Conservation (phyloP, 345 rosid species). For the Psidium friedrichsthalianum region DNA sequence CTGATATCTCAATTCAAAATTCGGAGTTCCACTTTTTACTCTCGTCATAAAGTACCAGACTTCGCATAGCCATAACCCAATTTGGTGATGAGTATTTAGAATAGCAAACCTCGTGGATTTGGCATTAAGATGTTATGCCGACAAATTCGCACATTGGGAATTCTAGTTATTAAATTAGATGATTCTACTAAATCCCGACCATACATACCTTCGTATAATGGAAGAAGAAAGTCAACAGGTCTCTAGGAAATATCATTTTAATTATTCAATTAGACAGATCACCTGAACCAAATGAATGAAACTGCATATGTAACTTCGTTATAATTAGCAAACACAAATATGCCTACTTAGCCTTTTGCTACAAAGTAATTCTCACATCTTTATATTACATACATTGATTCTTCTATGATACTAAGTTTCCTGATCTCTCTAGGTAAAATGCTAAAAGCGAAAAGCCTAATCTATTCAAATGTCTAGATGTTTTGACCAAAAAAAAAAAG, state of each 20-base stretch:
- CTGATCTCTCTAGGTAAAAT: not conserved
- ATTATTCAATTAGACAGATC: not conserved
- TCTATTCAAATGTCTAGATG: not conserved
- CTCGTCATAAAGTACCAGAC: not conserved
- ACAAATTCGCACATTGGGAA: not conserved
- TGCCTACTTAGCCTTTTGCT: not conserved
- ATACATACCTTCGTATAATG: not conserved
- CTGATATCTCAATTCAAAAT: not conserved
- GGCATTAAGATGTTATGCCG: not conserved
- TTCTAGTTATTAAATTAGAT: not conserved
- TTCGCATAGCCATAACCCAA: not conserved
- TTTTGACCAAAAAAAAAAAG: not conserved
- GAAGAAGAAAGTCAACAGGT: not conserved
- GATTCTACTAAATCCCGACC: not conserved
- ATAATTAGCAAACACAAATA: not conserved
- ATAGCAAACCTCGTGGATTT: not conserved
- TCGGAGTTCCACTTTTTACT: not conserved
- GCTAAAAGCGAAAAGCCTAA: not conserved
- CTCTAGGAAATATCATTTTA: not conserved
- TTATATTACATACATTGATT: not conserved
- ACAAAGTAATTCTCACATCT: not conserved
- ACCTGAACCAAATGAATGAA: not conserved
- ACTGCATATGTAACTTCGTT: not conserved
- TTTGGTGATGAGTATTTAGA: not conserved
- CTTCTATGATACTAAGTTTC: not conserved